Evolutionary conservation across 176 grass and related monocot genomes (phyloP).

Genomic region (Rhipidocladum racemiflorum): DNA sequence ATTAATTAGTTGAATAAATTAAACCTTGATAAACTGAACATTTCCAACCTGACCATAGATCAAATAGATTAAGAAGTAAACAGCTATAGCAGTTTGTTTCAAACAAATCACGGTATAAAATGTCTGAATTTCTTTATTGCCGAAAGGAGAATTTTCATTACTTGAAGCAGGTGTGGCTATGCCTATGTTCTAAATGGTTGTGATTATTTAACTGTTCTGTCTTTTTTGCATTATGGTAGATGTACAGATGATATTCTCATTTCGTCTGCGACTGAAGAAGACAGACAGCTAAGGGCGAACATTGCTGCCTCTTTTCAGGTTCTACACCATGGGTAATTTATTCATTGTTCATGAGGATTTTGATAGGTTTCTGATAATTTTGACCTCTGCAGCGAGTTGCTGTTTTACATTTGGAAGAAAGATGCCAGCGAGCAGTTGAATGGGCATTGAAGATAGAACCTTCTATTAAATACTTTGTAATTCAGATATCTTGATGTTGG

Average conservation of each 20-base stretch:
- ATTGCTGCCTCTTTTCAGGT: slow-evolving; percentile 99
- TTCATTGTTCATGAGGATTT: slow-evolving; percentile 4
- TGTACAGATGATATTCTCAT: slow-evolving; percentile 51
- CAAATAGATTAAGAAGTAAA: background rate
- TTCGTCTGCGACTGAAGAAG: slow-evolving; percentile 58
- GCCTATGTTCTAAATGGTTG: background rate
- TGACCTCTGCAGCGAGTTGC: slow-evolving; percentile 61
- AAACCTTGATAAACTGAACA: background rate
- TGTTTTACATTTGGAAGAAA: slow-evolving; percentile 98
- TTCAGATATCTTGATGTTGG: slow-evolving; percentile 33
- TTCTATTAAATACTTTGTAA: slow-evolving; percentile 91
- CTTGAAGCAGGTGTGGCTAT: background rate
- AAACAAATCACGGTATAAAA: background rate
- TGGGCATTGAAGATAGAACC: slow-evolving; percentile 94
- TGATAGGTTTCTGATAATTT: slow-evolving; percentile 18
- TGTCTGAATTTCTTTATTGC: background rate
- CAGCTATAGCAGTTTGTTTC: background rate
- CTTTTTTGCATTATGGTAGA: slow-evolving; percentile 41
- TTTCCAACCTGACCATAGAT: background rate
- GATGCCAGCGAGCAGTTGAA: slow-evolving; percentile 91
- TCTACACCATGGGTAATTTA: slow-evolving; percentile 1
- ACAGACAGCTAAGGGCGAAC: slow-evolving; percentile 66
- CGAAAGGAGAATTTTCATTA: background rate
- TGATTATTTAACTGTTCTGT: slow-evolving; percentile 26
- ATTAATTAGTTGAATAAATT: background rate